Evolutionary conservation across 2,329 filamentous ascomycete genomes (phyloP).

Genomic region (Sporothrix humicola): DNA sequence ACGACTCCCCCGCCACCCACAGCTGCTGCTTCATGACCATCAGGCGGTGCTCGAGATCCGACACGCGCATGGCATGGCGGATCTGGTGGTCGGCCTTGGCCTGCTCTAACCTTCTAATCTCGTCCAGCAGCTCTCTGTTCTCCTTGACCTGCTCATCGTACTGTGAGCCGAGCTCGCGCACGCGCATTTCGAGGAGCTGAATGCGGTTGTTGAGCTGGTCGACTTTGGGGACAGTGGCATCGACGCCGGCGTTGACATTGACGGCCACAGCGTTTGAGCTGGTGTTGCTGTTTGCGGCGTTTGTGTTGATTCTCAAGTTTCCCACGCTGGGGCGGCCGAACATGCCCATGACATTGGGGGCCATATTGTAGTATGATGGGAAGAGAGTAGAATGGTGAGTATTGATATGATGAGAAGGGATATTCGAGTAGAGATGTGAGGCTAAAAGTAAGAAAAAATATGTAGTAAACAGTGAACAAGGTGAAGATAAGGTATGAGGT

Average conservation of each 20-base stretch:
- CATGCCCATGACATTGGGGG: neutral
- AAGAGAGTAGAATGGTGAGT: neutral
- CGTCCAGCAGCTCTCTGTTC: neutral
- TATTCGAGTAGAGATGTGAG: too few relatives aligned
- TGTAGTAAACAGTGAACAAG: too few relatives aligned
- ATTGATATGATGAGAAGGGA: too few relatives aligned
- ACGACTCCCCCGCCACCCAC: neutral
- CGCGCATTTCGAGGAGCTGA: neutral
- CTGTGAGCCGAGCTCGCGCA: neutral
- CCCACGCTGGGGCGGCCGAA: neutral
- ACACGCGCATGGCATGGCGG: conserved; percentile 9
- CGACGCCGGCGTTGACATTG: neutral
- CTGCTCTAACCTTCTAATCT: neutral
- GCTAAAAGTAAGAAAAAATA: too few relatives aligned
- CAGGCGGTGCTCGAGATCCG: conserved; percentile 5
- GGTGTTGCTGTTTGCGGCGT: neutral
- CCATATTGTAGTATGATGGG: neutral
- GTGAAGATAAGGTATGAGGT: neutral
- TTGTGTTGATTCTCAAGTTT: neutral
- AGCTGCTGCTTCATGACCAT: conserved; percentile 16
- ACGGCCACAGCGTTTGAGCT: neutral
- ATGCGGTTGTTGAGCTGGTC: neutral
- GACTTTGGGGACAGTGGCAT: neutral
- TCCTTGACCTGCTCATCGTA: neutral
- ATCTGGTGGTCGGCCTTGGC: neutral